Evolutionary conservation across 2,329 filamentous ascomycete species (phyloP).

Genomic region (Atkinsonella texensis): DNA sequence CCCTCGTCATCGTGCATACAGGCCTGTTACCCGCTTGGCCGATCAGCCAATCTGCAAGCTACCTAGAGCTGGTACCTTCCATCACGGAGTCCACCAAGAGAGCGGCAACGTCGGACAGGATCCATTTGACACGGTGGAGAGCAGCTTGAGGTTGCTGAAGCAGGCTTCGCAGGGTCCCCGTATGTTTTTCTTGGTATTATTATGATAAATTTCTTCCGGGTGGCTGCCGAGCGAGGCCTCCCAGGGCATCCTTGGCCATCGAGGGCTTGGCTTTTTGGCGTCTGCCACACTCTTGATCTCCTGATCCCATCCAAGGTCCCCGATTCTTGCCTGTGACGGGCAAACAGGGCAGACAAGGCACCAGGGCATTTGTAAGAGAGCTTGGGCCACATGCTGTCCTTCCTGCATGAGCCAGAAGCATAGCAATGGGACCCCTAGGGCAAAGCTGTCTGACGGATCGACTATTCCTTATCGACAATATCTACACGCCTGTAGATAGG

Average conservation of each 20-base stretch:
- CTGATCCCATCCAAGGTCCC: not conserved
- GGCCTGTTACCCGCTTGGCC: not conserved
- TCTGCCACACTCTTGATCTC: not conserved
- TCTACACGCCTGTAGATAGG: not conserved
- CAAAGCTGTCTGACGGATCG: not conserved
- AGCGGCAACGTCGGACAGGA: not conserved
- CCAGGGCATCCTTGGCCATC: conserved; percentile 2
- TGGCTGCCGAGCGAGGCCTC: conserved; percentile 8
- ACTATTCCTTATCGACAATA: not conserved
- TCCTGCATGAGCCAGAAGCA: not conserved
- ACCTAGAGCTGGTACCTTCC: too few species aligned
- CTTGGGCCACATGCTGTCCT: not conserved
- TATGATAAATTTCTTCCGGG: not conserved
- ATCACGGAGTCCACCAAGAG: not conserved
- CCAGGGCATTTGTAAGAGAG: not conserved
- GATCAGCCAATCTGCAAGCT: too few species aligned
- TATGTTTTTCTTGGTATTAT: not conserved
- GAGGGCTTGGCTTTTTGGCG: not conserved
- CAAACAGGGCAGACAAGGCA: too few species aligned
- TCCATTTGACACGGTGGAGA: not conserved
- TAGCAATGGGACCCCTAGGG: not conserved
- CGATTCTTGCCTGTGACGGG: not conserved
- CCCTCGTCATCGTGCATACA: conserved; percentile 3
- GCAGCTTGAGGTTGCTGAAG: not conserved
- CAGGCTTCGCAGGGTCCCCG: not conserved